Evolutionary conservation across 192 early-diverging fungal genomes (phyloP), one percentile per base, ranked within the genome.

Genomic region (Rhizophlyctis rosea): DNA sequence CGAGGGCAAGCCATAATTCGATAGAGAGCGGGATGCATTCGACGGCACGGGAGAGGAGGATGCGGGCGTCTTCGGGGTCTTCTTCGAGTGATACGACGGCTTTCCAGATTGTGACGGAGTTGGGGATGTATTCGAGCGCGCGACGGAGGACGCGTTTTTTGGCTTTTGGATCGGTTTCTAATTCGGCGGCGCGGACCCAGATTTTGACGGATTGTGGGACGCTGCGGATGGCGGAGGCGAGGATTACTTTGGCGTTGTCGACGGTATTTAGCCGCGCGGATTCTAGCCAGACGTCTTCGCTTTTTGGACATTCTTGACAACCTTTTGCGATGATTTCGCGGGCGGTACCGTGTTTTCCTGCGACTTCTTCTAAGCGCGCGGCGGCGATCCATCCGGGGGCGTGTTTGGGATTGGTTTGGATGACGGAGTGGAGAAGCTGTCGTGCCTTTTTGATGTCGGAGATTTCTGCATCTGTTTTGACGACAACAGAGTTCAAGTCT

Each of bases 351-450:
- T 86, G 71, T 62, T 95, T 93, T 18, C 88, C 85, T 0, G 93
- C 94, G 4, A 89, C 81, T 71, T 99, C 95, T 76, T 99, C 97
- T 36, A 98, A 74, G 51, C 96, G 87, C 11, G 97, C 97, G 4
- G 94, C 93, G 0, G 95, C 94, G 63, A 98, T 96, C 97, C 97
- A 99, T 39, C 94, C 97, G 21, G 95, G 90, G 3, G 93, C 95
- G 59, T 97, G 91, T 62, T 94, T 93, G 9, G 95, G 95, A 72
- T 96, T 98, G 2, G 97, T 90, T 11, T 82, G 83, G 30, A 88
- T 96, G 33, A 99, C 91, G 0, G 95, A 96, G 44, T 84, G 84
- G 9, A 98, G 79, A 32, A 99, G 78, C 44, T 86, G 76, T 3
- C 97, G 83, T 0, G 95, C 95, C 47, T 93, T 89, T 65, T 93